phyloP scores from a whole-genome alignment of 495 filamentous ascomycete species.

The Xylaria sp. region DNA sequence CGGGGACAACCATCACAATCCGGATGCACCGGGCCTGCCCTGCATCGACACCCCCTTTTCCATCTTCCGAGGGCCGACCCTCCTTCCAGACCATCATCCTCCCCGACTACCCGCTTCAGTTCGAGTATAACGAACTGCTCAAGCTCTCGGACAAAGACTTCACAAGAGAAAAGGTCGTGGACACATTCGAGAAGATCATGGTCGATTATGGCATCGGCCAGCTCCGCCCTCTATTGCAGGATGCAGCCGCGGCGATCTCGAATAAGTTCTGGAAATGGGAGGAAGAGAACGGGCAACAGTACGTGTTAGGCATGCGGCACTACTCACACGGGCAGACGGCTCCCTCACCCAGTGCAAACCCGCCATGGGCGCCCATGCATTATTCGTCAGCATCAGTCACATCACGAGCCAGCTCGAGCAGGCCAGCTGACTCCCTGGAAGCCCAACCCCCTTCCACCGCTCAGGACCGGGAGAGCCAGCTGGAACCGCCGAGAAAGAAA shows the following conservation, averaged over 20 bases:
- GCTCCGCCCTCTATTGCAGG: slow-evolving; percentile 17
- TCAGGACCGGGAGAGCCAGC: not conserved
- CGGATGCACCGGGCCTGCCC: slow-evolving; percentile 20
- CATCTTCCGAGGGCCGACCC: slow-evolving; percentile 4
- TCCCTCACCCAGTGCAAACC: not conserved
- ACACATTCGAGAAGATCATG: slow-evolving; percentile 20
- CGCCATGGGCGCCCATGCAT: not conserved
- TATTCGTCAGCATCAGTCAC: not conserved
- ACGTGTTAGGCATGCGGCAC: slow-evolving; percentile 10
- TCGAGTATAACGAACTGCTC: slow-evolving; percentile 11
- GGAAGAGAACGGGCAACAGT: not conserved
- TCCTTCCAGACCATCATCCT: slow-evolving; percentile 3
- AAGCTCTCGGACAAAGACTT: not conserved
- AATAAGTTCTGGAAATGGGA: not conserved
- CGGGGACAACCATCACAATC: slow-evolving; percentile 7
- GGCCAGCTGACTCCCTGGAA: not conserved
- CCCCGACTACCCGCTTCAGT: slow-evolving; percentile 19
- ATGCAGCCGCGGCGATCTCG: not conserved
- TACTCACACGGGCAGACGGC: slow-evolving; percentile 21
- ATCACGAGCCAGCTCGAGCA: not conserved
- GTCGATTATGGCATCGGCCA: slow-evolving; percentile 19
- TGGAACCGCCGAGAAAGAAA: not conserved
- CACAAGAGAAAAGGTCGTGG: slow-evolving; percentile 11
- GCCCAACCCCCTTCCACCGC: not conserved
- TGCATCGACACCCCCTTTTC: slow-evolving; percentile 10